Evolutionary conservation across 192 early-diverging fungal species (phyloP).

Genomic region (Backusella liffmaniae): DNA sequence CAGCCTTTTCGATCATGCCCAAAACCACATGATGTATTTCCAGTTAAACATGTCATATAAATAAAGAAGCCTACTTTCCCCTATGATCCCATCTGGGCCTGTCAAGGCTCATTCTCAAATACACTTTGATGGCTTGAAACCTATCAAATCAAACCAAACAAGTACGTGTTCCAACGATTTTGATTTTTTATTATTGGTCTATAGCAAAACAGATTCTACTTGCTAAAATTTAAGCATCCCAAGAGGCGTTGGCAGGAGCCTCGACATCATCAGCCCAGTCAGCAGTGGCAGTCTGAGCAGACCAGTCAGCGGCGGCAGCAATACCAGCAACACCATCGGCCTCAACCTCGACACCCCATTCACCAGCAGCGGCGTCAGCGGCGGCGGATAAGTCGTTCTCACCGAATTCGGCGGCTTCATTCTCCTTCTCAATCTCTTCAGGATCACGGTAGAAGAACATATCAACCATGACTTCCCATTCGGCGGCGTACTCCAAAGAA

Average conservation of each 20-base stretch:
- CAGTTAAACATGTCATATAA: background rate
- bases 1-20: too few relatives aligned
- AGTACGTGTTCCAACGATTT: constrained; percentile 2
- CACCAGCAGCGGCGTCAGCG: constrained; percentile 40
- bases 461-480: constrained; percentile 99
- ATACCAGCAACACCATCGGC: constrained; percentile 39
- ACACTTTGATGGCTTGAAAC: background rate
- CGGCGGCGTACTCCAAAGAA: constrained; percentile 76
- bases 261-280: constrained; percentile 34
- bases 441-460: constrained; percentile 99
- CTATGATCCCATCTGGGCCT: background rate
- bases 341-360: constrained; percentile 69
- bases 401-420: constrained; percentile 49
- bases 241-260: constrained; percentile 19
- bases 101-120: background rate
- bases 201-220: background rate
- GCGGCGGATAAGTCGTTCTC: constrained; percentile 36
- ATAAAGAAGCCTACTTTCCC: background rate
- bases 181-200: background rate
- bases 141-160: background rate
- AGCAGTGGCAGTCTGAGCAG: constrained; percentile 20
- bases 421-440: constrained; percentile 95
- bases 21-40: too few relatives aligned
- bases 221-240: constrained; percentile 26
- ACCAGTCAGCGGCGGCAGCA: constrained; percentile 40